phyloP scores from a whole-genome alignment of 2,329 filamentous ascomycete species.

The Neonectria faginata region DNA sequence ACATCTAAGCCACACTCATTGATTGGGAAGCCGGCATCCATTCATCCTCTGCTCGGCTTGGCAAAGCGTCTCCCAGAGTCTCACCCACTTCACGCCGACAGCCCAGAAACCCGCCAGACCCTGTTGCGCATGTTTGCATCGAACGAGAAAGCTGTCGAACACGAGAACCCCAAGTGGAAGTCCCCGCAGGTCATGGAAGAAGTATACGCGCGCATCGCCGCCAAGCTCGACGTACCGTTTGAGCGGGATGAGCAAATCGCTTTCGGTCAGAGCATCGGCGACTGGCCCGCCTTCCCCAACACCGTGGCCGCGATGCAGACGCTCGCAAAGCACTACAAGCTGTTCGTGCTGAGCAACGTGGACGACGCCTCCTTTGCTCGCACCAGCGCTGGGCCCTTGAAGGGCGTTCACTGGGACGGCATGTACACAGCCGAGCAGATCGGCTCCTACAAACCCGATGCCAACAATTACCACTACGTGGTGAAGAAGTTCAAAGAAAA shows the following conservation, averaged over 20 bases:
- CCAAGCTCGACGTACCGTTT: slow-evolving; percentile 51
- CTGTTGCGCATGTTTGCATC: too few species aligned
- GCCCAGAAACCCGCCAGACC: slow-evolving; percentile 55
- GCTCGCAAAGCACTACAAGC: slow-evolving; percentile 63
- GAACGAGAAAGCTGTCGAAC: too few species aligned
- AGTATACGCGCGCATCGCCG: slow-evolving; percentile 55
- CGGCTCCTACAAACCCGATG: slow-evolving; percentile 76
- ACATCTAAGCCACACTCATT: slow-evolving; percentile 82
- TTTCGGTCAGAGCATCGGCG: slow-evolving; percentile 63
- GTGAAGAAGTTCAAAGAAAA: slow-evolving; percentile 62
- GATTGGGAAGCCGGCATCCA: slow-evolving; percentile 78
- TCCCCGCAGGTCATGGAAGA: too few species aligned
- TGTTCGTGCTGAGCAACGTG: slow-evolving; percentile 71
- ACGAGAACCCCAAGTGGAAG: too few species aligned
- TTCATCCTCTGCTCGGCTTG: slow-evolving; percentile 62
- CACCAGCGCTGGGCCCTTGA: slow-evolving; percentile 52
- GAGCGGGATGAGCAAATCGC: slow-evolving; percentile 52
- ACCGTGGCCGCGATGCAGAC: slow-evolving; percentile 62
- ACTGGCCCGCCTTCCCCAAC: slow-evolving; percentile 69
- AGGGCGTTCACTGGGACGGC: slow-evolving; percentile 66
- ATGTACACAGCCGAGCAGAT: slow-evolving; percentile 77
- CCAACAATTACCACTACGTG: slow-evolving; percentile 74
- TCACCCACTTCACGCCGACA: slow-evolving; percentile 53
- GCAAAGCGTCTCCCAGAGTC: slow-evolving; percentile 53
- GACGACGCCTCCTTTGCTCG: slow-evolving; percentile 53